These are phyloP conservation scores for Sordariomycetes sp. DNA, from an alignment of 2,329 filamentous ascomycete genomes.

Conservation along the genomic window DNA sequence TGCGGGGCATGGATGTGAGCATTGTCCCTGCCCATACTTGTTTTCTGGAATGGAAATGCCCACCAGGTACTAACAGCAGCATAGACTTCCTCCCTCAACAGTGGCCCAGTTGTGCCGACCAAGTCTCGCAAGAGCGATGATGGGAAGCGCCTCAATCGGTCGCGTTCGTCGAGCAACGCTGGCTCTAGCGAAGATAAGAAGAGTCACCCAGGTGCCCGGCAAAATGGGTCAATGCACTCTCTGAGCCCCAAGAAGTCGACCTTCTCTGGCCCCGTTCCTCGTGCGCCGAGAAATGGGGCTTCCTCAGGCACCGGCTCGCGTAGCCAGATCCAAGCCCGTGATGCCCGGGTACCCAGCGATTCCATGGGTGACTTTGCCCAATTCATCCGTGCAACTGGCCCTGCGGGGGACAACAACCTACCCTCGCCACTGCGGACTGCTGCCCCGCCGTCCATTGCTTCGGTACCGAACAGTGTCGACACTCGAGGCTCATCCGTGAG, in stretches of 20 bases:
- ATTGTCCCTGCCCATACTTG: background rate
- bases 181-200: slow-evolving; percentile 3
- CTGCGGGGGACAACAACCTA: slow-evolving; percentile 31
- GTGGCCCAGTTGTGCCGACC: slow-evolving; percentile 9
- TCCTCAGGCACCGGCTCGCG: slow-evolving; percentile 4
- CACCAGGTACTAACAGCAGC: background rate
- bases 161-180: slow-evolving; percentile 33
- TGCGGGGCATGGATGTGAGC: slow-evolving; percentile 63
- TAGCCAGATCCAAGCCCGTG: slow-evolving; percentile 36
- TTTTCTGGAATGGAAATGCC: slow-evolving; percentile 11
- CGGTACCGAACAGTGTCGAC: slow-evolving; percentile 22
- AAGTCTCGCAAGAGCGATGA: slow-evolving; percentile 35
- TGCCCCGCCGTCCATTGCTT: slow-evolving; percentile 13
- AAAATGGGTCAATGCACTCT: background rate
- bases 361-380: slow-evolving; percentile 75
- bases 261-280: slow-evolving; percentile 9
- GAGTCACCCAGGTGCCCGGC: background rate
- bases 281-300: slow-evolving; percentile 10
- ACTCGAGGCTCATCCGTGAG: slow-evolving; percentile 22
- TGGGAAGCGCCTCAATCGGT: slow-evolving; percentile 19
- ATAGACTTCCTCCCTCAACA: background rate
- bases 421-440: slow-evolving; percentile 14
- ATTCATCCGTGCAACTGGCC: slow-evolving; percentile 78
- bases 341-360: slow-evolving; percentile 57
- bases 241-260: background rate